These are phyloP conservation scores for Xylaria sp. DNA, from an alignment of 2,329 filamentous ascomycete genomes.

Conservation along the genomic window DNA sequence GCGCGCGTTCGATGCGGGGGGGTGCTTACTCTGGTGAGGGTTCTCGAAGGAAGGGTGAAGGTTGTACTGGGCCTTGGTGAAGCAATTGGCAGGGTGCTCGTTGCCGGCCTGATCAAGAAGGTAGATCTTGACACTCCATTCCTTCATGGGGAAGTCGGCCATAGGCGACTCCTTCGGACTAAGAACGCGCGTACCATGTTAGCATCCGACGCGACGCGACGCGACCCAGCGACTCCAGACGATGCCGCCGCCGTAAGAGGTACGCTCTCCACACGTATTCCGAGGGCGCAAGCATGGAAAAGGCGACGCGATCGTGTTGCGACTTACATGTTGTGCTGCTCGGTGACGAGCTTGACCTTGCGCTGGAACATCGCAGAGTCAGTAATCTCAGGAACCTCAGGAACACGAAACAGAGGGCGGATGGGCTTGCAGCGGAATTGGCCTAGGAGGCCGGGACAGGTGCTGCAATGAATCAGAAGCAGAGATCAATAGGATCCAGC, in stretches of 20 bases:
- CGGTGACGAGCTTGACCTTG: slow-evolving; percentile 88
- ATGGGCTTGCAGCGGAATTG: not conserved
- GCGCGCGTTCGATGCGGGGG: not conserved
- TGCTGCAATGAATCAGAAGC: not conserved
- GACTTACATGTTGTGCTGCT: slow-evolving; percentile 85
- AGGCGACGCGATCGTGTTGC: not conserved
- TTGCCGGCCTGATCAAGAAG: slow-evolving; percentile 85
- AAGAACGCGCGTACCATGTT: slow-evolving; percentile 26
- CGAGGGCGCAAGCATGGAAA: not conserved
- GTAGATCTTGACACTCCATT: slow-evolving; percentile 87
- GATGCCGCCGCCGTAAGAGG: too few relatives aligned
- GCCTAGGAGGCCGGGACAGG: not conserved
- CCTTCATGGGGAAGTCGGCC: slow-evolving; percentile 88
- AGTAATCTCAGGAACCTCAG: slow-evolving; percentile 23
- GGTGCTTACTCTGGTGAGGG: slow-evolving; percentile 75
- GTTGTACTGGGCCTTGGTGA: slow-evolving; percentile 90
- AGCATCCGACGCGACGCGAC: slow-evolving; percentile 4
- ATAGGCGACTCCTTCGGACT: slow-evolving; percentile 80
- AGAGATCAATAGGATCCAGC: not conserved
- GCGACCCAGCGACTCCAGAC: not conserved
- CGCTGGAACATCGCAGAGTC: slow-evolving; percentile 62
- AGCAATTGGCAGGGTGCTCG: slow-evolving; percentile 79
- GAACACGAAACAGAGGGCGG: not conserved
- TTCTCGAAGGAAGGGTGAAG: slow-evolving; percentile 93
- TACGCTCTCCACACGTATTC: too few relatives aligned